Evolutionary conservation across 1,284 basidiomycete genomes (phyloP), one percentile per base, ranked within the genome.

Genomic region (Ceratobasidium sp.): DNA sequence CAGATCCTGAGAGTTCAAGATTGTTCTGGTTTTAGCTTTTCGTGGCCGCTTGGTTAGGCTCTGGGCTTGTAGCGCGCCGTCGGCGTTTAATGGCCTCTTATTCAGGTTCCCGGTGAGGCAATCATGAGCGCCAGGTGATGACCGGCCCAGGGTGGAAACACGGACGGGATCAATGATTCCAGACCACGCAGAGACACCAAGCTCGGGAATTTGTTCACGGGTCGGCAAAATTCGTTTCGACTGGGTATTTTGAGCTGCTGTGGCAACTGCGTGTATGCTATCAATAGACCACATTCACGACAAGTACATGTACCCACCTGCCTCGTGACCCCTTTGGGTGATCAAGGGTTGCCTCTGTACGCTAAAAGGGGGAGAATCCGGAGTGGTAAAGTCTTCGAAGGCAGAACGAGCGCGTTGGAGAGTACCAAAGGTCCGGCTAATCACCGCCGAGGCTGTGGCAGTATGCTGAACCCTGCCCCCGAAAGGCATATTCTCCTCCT

Each of bases 281-380:
- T 25, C 8, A 22, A 34, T 64, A 2, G 47, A 34, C 13, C 38
- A 8, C 8, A 40, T 40, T 20, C 10, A 34, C 52, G 27, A n/a
- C 29, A 31, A n/a, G 38, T 5, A 8, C 45, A 52, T 34, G 29
- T 42, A 12, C 49, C 15, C 50, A 65, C 62, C n/a, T 32, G 3
- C 29, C 32, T 5, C 15, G 22, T 45, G 5, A 45, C 22, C 22
- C 15, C 42, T 47, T 58, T n/a, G 29, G 4, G 34, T n/a, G 20
- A n/a, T 29, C 1, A 52, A 17, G 1, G 22, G n/a, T 20, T 54
- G 47, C 2, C 50, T 13, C 15, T 43, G 35, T 20, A 43, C 20
- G 22, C 49, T 65, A 42, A 65, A 65, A 15, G 25, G 35, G 22
- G 49, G 62, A 6, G 62, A 65, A 32, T 42, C 62, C 8, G 62